Base-by-base conservation (phyloP, 768 basidiomycete genomes). In the Leccinum olivaceopallidum region DNA sequence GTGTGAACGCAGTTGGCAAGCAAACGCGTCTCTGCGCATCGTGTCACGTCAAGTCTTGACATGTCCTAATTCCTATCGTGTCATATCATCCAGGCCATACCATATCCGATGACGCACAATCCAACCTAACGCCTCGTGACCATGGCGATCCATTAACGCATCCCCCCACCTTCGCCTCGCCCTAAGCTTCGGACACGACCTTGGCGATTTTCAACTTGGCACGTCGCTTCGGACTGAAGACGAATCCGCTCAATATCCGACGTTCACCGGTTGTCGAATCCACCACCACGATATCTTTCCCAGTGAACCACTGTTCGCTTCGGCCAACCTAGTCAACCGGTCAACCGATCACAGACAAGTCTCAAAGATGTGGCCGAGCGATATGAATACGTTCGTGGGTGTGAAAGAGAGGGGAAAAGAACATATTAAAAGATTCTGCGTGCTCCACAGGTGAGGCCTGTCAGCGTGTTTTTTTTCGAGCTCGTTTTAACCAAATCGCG, bases 401-500 rank as follows among this genome's bases (percentile, higher is more conserved):
- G 6, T 12, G 44, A 22, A 47, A 47, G 49, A 14, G 24, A 24
- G 26, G 49, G 14, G 9, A 9, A 18, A 26, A 30, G 2, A 26
- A 26, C 49, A 50, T 24, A 16, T 24, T 50, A 16, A 16, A 24
- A 50, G 18, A 50, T 14, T 28, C 8, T 18, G 22, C 3, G 48
- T 44, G 42, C 42, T 47, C 44, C 44, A 50, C 49, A 50, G 44
- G 44, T 20, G 20, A 47, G 44, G 20, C 44, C 20, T 47, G 44
- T 44, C n/a, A 22, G 20, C 20, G 44, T 47, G 10, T 47, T 47
- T 47, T 47, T 47, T 60, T 65, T 71, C 71, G 70, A 73, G 32
- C 50, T 58, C 56, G 47, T 54, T 72, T 65, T 73, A 39, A 70
- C 72, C 72, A 70, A 65, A 73, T 65, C 14, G 57, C 55, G 49